A percentile compares a stretch with the other conserved stretches of the same genome.
Conservation (phyloP, 345 rosid species). For the Camelina laxa region DNA sequence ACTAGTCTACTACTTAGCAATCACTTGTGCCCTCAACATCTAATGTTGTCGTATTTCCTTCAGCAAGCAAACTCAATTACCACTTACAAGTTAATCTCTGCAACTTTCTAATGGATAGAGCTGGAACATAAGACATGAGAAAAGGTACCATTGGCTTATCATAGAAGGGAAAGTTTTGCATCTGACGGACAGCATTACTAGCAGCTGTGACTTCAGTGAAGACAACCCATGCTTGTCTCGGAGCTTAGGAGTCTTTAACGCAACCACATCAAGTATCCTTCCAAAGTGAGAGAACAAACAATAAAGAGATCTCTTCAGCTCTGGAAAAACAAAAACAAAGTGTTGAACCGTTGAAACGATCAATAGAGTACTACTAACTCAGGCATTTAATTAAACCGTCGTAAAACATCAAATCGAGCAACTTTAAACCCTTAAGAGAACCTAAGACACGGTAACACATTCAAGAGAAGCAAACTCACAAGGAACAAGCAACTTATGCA, state of each 20-base stretch:
- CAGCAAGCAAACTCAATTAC: background rate
- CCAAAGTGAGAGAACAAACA: slow-evolving; percentile 94
- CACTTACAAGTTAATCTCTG: background rate
- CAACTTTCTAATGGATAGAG: background rate
- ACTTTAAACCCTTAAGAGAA: background rate
- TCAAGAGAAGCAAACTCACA: background rate
- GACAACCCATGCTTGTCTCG: slow-evolving; percentile 97
- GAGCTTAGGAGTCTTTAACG: slow-evolving; percentile 91
- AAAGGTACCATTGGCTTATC: slow-evolving; percentile 88
- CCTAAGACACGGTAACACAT: background rate
- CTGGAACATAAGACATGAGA: slow-evolving; percentile 1
- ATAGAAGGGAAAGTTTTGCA: slow-evolving; percentile 94
- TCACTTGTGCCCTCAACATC: slow-evolving; percentile 11
- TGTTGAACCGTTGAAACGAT: background rate
- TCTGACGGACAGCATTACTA: slow-evolving; percentile 84
- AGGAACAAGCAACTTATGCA: background rate
- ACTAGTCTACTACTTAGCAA: background rate
- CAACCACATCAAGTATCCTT: slow-evolving; percentile 91
- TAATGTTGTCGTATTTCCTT: background rate
- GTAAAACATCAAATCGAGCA: background rate
- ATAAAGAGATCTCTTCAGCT: slow-evolving; percentile 89
- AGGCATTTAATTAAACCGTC: background rate
- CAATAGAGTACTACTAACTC: no score
- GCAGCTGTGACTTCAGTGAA: slow-evolving; percentile 91
- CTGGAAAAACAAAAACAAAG: slow-evolving; percentile 42